phyloP scores from a whole-genome alignment of 2,329 filamentous ascomycete species.

The Fusarium devonianum region DNA sequence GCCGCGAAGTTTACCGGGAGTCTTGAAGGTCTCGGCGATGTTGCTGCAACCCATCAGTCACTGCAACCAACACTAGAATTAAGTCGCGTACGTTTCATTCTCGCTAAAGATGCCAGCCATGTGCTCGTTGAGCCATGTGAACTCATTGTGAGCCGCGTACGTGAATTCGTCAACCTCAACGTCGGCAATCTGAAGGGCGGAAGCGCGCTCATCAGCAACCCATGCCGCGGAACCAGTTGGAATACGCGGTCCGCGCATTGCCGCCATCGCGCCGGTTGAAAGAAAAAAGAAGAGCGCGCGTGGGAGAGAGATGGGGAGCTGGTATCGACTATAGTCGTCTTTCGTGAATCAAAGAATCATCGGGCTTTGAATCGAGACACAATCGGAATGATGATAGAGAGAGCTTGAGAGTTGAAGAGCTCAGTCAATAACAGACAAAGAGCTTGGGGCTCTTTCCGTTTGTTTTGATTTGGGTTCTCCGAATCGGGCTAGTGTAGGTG shows the following conservation, averaged over 20 bases:
- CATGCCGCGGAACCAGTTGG: conserved; percentile 84
- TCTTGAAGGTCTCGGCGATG: conserved; percentile 95
- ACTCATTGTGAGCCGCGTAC: conserved; percentile 89
- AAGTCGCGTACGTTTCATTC: conserved; percentile 74
- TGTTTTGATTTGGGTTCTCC: conserved; percentile 51
- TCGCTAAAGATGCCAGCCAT: conserved; percentile 93
- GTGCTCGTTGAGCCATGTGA: conserved; percentile 98
- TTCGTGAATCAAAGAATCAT: conserved; percentile 37
- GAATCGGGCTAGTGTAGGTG: conserved; percentile 49
- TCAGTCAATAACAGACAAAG: conserved; percentile 26
- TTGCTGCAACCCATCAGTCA: conserved; percentile 64
- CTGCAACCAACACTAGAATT: conserved; percentile 2
- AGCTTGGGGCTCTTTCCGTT: conserved; percentile 36
- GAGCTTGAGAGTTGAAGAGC: conserved; percentile 26
- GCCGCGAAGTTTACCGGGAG: conserved; percentile 81
- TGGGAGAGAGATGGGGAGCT: conserved; percentile 13
- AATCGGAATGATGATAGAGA: conserved; percentile 24
- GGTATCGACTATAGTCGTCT: conserved; percentile 30
- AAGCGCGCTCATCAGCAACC: conserved; percentile 83
- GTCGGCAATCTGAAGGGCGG: conserved; percentile 76
- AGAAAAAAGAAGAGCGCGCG: conserved; percentile 11
- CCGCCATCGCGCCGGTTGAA: conserved; percentile 45
- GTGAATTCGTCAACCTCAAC: conserved; percentile 92
- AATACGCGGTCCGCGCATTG: conserved; percentile 64
- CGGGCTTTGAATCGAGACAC: conserved; percentile 15